Conservation (phyloP, 169 alveolate species). For the Neospora caninum region DNA sequence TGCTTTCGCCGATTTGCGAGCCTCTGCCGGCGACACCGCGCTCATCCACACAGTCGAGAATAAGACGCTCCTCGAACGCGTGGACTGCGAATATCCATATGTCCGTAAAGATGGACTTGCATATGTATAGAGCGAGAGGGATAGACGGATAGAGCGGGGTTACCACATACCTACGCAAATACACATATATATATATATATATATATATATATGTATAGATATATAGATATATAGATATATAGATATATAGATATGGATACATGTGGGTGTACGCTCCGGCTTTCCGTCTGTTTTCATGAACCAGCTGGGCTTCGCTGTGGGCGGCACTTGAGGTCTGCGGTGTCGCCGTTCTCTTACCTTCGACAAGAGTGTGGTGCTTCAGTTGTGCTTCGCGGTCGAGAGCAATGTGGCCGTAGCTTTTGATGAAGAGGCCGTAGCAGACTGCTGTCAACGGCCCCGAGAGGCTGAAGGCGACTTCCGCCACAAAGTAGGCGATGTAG, state of each 20-base stretch:
- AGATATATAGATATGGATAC: neutral
- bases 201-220: neutral
- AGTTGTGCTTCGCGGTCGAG: slow-evolving; percentile 82
- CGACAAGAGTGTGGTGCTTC: slow-evolving; percentile 64
- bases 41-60: too few relatives aligned
- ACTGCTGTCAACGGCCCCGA: slow-evolving; percentile 90
- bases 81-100: too few relatives aligned
- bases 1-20: too few relatives aligned
- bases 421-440: slow-evolving; percentile 86
- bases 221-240: neutral
- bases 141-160: too few relatives aligned
- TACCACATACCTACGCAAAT: neutral
- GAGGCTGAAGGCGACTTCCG: slow-evolving; percentile 80
- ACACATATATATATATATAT: neutral
- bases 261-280: neutral
- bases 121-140: too few relatives aligned
- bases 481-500: slow-evolving; percentile 80
- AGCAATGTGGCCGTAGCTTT: slow-evolving; percentile 85
- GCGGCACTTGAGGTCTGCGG: too few relatives aligned
- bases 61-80: too few relatives aligned
- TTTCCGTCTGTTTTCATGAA: too few relatives aligned
- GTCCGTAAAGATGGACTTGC: too few relatives aligned
- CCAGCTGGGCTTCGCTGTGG: too few relatives aligned
- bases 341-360: slow-evolving; percentile 27
- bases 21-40: too few relatives aligned